These are phyloP conservation scores for Mycena filopes DNA, from an alignment of 768 basidiomycete species.

Conservation along the genomic window DNA sequence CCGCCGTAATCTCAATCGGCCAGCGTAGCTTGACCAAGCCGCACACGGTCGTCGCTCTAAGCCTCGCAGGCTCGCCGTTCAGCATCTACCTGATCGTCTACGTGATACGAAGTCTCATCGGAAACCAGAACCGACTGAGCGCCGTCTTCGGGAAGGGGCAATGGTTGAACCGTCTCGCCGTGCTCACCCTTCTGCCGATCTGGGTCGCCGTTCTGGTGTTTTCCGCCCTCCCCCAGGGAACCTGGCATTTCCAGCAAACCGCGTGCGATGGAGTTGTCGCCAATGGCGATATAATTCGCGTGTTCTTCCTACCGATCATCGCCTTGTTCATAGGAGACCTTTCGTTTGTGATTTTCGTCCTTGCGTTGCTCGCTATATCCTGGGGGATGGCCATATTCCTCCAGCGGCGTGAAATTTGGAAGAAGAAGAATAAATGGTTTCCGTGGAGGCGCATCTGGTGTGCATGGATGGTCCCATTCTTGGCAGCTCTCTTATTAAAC, in stretches of 20 bases:
- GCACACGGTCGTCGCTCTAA: slow-evolving; percentile 20
- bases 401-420: too few relatives aligned
- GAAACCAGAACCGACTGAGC: too few relatives aligned
- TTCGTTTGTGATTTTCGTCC: not conserved
- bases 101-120: slow-evolving; percentile 17
- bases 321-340: slow-evolving; percentile 8
- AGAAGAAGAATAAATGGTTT: slow-evolving; percentile 5
- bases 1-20: slow-evolving; percentile 22
- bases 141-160: too few relatives aligned
- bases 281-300: not conserved
- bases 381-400: slow-evolving; percentile 2
- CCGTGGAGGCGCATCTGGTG: slow-evolving; percentile 9
- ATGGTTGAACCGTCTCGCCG: too few relatives aligned
- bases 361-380: not conserved
- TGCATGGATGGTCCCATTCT: too few relatives aligned
- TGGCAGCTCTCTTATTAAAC: not conserved
- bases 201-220: slow-evolving; percentile 27
- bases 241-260: slow-evolving; percentile 26
- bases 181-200: slow-evolving; percentile 9
- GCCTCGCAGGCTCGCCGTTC: slow-evolving; percentile 25
- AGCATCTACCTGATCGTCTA: slow-evolving; percentile 28
- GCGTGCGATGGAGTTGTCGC: slow-evolving; percentile 22
- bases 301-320: slow-evolving; percentile 23
- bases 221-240: not conserved
- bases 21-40: slow-evolving; percentile 24